phyloP scores from a whole-genome alignment of 768 basidiomycete genomes.

The Paxillus ammoniavirescens region DNA sequence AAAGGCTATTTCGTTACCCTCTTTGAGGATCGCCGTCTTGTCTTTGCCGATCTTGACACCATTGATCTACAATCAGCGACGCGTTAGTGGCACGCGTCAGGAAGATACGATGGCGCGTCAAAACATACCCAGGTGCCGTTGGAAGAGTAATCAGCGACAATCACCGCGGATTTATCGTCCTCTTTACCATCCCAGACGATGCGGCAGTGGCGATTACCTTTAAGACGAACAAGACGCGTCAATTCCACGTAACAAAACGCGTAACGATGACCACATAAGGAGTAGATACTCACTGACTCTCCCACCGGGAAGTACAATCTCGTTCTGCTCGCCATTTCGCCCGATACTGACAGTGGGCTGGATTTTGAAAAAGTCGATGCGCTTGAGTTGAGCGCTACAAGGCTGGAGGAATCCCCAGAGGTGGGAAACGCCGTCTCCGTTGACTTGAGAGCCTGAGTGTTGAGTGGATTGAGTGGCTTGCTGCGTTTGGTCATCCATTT shows the following conservation, averaged over 20 bases:
- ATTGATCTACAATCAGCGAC: constrained; percentile 33
- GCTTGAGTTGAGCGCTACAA: constrained; percentile 47
- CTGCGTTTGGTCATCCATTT: constrained; percentile 33
- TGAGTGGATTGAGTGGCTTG: constrained; percentile 43
- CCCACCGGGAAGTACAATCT: constrained; percentile 63
- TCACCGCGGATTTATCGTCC: constrained; percentile 31
- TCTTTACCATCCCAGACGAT: constrained; percentile 36
- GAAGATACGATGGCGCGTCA: constrained; percentile 15
- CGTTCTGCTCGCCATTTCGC: constrained; percentile 42
- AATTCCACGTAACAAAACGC: constrained; percentile 13
- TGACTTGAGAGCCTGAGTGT: constrained; percentile 27
- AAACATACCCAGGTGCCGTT: constrained; percentile 44
- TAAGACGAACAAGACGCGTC: constrained; percentile 23
- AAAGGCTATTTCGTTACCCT: constrained; percentile 86
- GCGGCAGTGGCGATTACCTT: constrained; percentile 40
- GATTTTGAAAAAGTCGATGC: constrained; percentile 63
- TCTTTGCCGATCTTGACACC: constrained; percentile 39
- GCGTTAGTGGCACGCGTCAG: constrained; percentile 9
- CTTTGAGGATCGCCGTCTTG: constrained; percentile 40
- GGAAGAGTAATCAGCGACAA: constrained; percentile 35
- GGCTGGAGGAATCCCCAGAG: constrained; percentile 77
- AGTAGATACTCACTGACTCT: constrained; percentile 62
- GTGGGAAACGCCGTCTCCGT: constrained; percentile 25
- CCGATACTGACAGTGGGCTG: constrained; percentile 53
- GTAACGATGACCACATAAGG: constrained; percentile 5